Percentiles rank a stretch among this genome's conserved stretches.
These are phyloP conservation scores for Chaetomium sp. DNA, from an alignment of 2,329 filamentous ascomycete species.

Conservation along the genomic window DNA sequence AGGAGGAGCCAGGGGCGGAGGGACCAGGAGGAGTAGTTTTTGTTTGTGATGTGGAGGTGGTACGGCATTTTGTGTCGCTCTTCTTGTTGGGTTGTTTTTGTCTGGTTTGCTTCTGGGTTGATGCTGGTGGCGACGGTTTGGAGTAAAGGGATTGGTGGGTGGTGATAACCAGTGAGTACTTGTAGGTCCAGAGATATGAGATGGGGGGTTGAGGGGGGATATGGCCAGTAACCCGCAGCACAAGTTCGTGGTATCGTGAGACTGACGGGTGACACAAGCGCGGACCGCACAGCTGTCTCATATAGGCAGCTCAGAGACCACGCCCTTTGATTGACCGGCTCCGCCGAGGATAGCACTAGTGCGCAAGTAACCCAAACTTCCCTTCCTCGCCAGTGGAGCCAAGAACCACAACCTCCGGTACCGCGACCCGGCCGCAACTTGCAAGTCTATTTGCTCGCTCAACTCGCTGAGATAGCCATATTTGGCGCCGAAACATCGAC, in stretches of 20 bases:
- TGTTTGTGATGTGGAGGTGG: constrained; percentile 48
- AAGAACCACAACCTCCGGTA: not conserved
- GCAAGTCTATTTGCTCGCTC: constrained; percentile 5
- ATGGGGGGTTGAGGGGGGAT: not conserved
- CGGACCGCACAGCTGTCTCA: constrained; percentile 22
- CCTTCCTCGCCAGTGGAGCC: constrained; percentile 10
- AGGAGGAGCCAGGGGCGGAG: constrained; percentile 51
- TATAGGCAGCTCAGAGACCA: constrained; percentile 22
- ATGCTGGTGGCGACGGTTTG: not conserved
- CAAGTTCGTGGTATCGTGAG: not conserved
- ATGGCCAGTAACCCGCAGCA: not conserved
- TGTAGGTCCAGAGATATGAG: not conserved
- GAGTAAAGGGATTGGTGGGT: not conserved
- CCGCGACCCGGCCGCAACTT: not conserved
- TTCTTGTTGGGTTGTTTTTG: not conserved
- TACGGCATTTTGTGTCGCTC: constrained; percentile 39
- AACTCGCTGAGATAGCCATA: not conserved
- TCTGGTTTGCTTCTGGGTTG: not conserved
- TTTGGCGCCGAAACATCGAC: not conserved
- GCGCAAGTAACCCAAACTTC: not conserved
- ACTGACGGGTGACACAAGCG: not conserved
- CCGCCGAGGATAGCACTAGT: constrained; percentile 1
- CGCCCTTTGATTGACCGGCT: constrained; percentile 26
- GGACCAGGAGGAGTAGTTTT: constrained; percentile 52
- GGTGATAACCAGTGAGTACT: not conserved